phyloP scores from a whole-genome alignment of 345 rosid species.

The Pistacia atlantica region DNA sequence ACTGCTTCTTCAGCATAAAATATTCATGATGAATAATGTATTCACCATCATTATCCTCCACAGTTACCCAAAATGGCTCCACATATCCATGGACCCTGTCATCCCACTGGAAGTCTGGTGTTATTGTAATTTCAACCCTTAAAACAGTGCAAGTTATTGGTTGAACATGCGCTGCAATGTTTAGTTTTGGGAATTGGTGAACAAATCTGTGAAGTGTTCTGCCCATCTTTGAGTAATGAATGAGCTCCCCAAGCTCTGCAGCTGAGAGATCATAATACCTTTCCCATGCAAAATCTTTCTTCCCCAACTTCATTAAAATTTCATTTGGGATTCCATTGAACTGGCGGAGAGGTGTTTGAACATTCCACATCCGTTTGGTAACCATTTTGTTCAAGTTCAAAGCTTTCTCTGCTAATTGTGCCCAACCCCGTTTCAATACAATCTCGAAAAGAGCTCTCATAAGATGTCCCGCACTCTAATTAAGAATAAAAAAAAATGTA shows the following conservation, averaged over 20 bases:
- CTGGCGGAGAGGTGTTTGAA: constrained; percentile 92
- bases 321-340: constrained; percentile 83
- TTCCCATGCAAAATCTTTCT: constrained; percentile 98
- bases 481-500: constrained; percentile 14
- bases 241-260: constrained; percentile 92
- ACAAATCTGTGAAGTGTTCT: constrained; percentile 80
- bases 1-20: constrained; percentile 90
- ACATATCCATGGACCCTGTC: constrained; percentile 91
- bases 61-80: constrained; percentile 95
- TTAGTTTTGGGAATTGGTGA: constrained; percentile 88
- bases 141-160: constrained; percentile 86
- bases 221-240: constrained; percentile 86
- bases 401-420: constrained; percentile 91
- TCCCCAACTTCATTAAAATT: constrained; percentile 82
- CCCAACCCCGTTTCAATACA: constrained; percentile 94
- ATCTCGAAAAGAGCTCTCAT: constrained; percentile 91
- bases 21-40: constrained; percentile 92
- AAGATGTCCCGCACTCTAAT: constrained; percentile 92
- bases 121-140: constrained; percentile 86
- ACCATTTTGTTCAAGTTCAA: constrained; percentile 91
- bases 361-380: constrained; percentile 94
- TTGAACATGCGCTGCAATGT: constrained; percentile 83
- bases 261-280: constrained; percentile 90
- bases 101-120: constrained; percentile 95
- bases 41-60: constrained; percentile 94